phyloP scores from a whole-genome alignment of 2,329 filamentous ascomycete species.

The Calonectria montana region DNA sequence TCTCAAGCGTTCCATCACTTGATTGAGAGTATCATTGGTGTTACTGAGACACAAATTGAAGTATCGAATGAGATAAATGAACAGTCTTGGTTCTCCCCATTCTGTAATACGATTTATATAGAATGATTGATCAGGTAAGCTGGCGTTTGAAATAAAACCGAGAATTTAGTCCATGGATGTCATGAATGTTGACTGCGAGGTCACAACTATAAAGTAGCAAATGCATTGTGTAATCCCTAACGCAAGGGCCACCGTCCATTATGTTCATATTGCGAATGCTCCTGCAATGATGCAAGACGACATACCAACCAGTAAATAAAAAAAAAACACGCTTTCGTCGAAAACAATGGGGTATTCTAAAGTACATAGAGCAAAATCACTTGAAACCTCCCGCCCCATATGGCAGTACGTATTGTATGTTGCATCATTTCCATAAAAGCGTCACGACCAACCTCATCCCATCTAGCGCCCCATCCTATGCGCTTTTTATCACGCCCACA shows the following conservation, averaged over 20 bases:
- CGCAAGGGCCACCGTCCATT: conserved; percentile 16
- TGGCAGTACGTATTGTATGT: conserved; percentile 20
- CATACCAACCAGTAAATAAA: not conserved
- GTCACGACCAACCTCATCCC: conserved; percentile 14
- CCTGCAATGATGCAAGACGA: conserved; percentile 9
- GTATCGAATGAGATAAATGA: not conserved
- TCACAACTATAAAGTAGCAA: not conserved
- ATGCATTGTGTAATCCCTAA: not conserved
- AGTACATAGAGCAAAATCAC: conserved; percentile 36
- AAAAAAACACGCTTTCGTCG: conserved; percentile 28
- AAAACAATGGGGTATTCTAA: conserved; percentile 44
- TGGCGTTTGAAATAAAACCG: not conserved
- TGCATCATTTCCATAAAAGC: conserved; percentile 20
- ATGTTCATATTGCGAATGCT: conserved; percentile 17
- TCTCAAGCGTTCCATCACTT: not conserved
- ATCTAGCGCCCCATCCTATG: not conserved
- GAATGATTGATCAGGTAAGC: not conserved
- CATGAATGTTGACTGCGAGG: not conserved
- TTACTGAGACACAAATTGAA: not conserved
- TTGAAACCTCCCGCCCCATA: conserved; percentile 30
- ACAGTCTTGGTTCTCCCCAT: not conserved
- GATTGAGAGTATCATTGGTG: not conserved
- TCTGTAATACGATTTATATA: not conserved
- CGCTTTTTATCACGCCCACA: not conserved
- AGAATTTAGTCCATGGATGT: not conserved